Conservation (phyloP, 345 rosid genomes). For the Citrus trifoliata region DNA sequence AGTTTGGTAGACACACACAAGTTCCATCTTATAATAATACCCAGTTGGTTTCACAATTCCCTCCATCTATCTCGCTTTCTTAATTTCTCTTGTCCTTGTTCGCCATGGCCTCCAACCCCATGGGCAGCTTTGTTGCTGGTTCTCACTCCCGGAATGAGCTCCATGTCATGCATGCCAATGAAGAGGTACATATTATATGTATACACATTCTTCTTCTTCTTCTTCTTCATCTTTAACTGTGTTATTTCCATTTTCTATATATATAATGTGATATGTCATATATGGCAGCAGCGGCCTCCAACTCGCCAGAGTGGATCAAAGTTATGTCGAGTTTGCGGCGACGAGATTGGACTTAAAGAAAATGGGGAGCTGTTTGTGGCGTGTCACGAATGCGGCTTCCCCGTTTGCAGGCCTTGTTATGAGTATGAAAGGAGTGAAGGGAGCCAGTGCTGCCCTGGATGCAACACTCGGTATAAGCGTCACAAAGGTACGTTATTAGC, state of each 20-base stretch:
- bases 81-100: conserved; percentile 1
- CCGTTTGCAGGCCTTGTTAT: conserved; percentile 88
- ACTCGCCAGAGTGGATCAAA: conserved; percentile 37
- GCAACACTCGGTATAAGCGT: conserved; percentile 86
- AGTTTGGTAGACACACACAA: conserved; percentile 55
- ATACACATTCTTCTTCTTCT: neutral
- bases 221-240: neutral
- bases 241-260: neutral
- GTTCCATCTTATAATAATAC: too few species aligned
- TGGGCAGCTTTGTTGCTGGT: conserved; percentile 48
- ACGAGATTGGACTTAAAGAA: conserved; percentile 55
- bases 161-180: conserved; percentile 19
- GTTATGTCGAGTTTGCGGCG: conserved; percentile 73
- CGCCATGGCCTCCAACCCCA: conserved; percentile 48
- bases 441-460: conserved; percentile 83
- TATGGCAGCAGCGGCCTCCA: conserved; percentile 37
- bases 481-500: conserved; percentile 51
- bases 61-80: conserved; percentile 22
- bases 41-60: conserved; percentile 12
- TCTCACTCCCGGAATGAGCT: conserved; percentile 32
- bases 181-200: conserved; percentile 30
- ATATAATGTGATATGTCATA: neutral
- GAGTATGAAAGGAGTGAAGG: conserved; percentile 92
- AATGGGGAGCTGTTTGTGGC: conserved; percentile 70
- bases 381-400: conserved; percentile 74